phyloP scores from a whole-genome alignment of 1,284 basidiomycete species.

The Papiliotrema fonsecae region DNA sequence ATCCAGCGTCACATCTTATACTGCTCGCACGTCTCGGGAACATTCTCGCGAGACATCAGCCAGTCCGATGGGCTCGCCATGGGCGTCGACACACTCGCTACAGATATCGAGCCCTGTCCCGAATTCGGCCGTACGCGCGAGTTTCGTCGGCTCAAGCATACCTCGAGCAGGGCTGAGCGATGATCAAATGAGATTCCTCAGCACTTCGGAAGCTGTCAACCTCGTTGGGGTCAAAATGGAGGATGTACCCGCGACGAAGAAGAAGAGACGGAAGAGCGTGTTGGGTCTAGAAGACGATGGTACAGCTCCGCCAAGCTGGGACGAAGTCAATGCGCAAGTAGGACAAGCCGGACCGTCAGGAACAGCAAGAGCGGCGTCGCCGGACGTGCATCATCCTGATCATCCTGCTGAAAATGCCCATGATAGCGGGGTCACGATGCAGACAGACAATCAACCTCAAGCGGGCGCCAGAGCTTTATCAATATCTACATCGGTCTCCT shows the following conservation, averaged over 20 bases:
- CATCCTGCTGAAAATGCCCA: no score
- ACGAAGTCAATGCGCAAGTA: no score
- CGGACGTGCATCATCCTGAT: no score
- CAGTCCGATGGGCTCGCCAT: conserved; percentile 17
- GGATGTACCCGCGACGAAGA: conserved; percentile 16
- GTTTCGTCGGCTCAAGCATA: conserved; percentile 17
- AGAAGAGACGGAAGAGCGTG: conserved; percentile 10
- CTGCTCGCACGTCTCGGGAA: background rate
- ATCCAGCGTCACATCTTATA: conserved; percentile 7
- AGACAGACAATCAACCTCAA: no score
- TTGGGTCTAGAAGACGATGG: no score
- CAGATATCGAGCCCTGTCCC: conserved; percentile 25
- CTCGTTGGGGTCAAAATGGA: conserved; percentile 20
- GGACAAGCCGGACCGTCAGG: no score
- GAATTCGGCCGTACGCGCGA: conserved; percentile 24
- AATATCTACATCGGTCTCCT: no score
- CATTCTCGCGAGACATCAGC: background rate
- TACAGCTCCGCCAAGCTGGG: no score
- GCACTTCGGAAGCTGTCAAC: conserved; percentile 19
- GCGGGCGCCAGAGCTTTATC: no score
- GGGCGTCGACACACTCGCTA: conserved; percentile 22
- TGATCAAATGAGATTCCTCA: conserved; percentile 28
- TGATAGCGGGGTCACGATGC: no score
- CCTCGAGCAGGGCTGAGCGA: conserved; percentile 24
- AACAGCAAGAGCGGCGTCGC: no score